Percentiles rank a stretch among this genome's conserved stretches.
phyloP scores from a whole-genome alignment of 495 filamentous ascomycete species.

The Stereocaulon alpinum region DNA sequence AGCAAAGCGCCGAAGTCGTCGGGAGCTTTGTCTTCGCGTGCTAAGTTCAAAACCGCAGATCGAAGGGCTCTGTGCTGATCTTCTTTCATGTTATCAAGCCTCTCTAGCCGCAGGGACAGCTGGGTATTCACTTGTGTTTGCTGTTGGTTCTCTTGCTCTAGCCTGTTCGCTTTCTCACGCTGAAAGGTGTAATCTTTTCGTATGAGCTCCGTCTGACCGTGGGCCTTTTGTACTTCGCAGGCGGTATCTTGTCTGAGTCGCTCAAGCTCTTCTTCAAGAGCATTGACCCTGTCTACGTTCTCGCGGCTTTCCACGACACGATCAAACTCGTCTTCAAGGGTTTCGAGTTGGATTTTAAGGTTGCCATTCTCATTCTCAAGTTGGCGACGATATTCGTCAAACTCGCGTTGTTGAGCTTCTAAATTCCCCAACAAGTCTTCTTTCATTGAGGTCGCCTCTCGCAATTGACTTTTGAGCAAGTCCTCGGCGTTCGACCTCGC shows the following conservation, averaged over 20 bases:
- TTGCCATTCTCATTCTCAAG: conserved; percentile 69
- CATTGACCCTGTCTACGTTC: conserved; percentile 61
- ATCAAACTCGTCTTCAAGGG: conserved; percentile 83
- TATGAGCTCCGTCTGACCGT: conserved; percentile 44
- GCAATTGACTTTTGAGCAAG: conserved; percentile 44
- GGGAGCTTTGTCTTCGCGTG: conserved; percentile 44
- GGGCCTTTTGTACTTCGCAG: conserved; percentile 46
- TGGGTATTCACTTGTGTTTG: conserved; percentile 41
- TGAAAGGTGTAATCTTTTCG: conserved; percentile 46
- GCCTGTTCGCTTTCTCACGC: conserved; percentile 40
- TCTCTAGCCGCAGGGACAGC: conserved; percentile 36
- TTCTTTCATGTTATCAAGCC: conserved; percentile 40
- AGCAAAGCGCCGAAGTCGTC: conserved; percentile 48
- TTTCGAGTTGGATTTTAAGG: conserved; percentile 66
- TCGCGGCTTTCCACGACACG: conserved; percentile 71
- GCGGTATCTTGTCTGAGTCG: conserved; percentile 43
- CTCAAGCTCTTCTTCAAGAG: conserved; percentile 61
- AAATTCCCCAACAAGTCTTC: conserved; percentile 90
- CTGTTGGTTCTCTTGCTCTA: conserved; percentile 44
- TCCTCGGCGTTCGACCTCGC: conserved; percentile 48
- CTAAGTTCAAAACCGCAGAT: conserved; percentile 51
- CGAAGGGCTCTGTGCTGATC: conserved; percentile 47
- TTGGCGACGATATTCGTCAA: conserved; percentile 68
- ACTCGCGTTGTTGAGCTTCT: conserved; percentile 81
- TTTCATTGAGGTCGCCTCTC: conserved; percentile 71